Conservation (phyloP, 768 basidiomycete species). For the Chalciporus pseudorubinellus region DNA sequence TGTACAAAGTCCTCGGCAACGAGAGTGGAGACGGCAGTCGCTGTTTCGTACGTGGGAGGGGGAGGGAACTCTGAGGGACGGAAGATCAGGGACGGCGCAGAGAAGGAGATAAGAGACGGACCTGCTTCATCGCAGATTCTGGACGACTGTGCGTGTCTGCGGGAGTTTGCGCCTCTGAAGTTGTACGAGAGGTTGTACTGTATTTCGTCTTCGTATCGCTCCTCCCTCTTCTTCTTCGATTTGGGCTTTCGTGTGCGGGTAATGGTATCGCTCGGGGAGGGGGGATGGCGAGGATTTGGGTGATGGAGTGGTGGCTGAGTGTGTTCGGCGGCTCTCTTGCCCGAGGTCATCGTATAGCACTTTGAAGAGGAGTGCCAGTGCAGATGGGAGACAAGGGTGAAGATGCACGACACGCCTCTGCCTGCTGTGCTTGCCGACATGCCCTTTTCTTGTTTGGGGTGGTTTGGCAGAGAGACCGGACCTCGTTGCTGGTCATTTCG, state of each 20-base stretch:
- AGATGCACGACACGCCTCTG: slow-evolving; percentile 38
- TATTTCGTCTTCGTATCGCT: slow-evolving; percentile 44
- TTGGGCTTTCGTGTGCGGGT: slow-evolving; percentile 39
- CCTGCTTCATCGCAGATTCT: slow-evolving; percentile 33
- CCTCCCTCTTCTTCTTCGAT: slow-evolving; percentile 44
- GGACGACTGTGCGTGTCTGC: slow-evolving; percentile 24
- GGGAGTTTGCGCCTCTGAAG: slow-evolving; percentile 32
- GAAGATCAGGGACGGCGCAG: neutral
- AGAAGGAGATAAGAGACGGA: slow-evolving; percentile 14
- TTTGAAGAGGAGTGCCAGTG: slow-evolving; percentile 32
- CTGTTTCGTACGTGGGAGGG: slow-evolving; percentile 69
- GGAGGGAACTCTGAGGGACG: slow-evolving; percentile 61
- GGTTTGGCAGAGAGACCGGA: slow-evolving; percentile 27
- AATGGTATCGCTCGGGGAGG: slow-evolving; percentile 50
- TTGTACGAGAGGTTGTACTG: slow-evolving; percentile 31
- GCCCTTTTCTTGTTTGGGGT: slow-evolving; percentile 32
- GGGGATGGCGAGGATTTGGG: slow-evolving; percentile 54
- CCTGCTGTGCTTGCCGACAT: slow-evolving; percentile 33
- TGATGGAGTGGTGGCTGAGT: slow-evolving; percentile 49
- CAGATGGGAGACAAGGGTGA: slow-evolving; percentile 38
- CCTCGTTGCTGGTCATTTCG: slow-evolving; percentile 27
- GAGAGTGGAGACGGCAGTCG: slow-evolving; percentile 42
- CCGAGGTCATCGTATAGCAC: slow-evolving; percentile 37
- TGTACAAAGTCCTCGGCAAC: slow-evolving; percentile 40
- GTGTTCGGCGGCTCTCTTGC: slow-evolving; percentile 30